Conservation (phyloP, 1,139 yeast species). For the Magnusiomyces tetraspermus region DNA sequence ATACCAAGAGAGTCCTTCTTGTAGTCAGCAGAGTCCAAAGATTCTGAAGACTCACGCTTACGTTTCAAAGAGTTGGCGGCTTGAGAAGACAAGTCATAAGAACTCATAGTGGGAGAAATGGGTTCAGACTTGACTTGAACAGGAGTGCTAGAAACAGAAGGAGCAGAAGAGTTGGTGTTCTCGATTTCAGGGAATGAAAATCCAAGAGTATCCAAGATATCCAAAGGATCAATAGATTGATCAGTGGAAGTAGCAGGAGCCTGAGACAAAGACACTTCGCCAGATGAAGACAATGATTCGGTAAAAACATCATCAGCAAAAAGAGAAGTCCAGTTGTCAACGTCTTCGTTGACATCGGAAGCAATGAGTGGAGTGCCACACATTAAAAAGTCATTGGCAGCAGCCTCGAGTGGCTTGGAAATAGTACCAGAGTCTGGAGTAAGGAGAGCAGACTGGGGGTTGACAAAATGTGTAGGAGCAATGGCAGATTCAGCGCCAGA, state of each 20-base stretch:
- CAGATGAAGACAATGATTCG: not conserved
- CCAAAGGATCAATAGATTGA: not conserved
- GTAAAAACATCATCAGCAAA: conserved; percentile 17
- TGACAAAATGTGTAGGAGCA: conserved; percentile 19
- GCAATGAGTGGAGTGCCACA: conserved; percentile 32
- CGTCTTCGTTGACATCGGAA: conserved; percentile 26
- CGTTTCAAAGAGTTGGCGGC: conserved; percentile 6
- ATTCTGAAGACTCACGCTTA: conserved; percentile 2
- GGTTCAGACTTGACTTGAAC: not conserved
- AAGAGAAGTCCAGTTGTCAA: conserved; percentile 30
- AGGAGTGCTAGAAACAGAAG: conserved; percentile 2
- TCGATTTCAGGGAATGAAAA: not conserved
- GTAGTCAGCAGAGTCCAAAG: conserved; percentile 15
- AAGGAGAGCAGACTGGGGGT: conserved; percentile 19
- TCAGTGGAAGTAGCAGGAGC: not conserved
- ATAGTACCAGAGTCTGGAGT: conserved; percentile 24
- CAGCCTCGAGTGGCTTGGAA: conserved; percentile 22
- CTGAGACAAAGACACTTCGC: conserved; percentile 3
- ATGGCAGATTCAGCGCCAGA: conserved; percentile 19
- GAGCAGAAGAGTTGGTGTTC: not conserved
- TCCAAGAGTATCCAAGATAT: not conserved
- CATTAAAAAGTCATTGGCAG: conserved; percentile 16
- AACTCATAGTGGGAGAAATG: conserved; percentile 5
- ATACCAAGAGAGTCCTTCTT: conserved; percentile 34
- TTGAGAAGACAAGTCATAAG: not conserved